These are phyloP conservation scores for Fusarium xyrophilum DNA, from an alignment of 2,329 filamentous ascomycete species.

Conservation along the genomic window DNA sequence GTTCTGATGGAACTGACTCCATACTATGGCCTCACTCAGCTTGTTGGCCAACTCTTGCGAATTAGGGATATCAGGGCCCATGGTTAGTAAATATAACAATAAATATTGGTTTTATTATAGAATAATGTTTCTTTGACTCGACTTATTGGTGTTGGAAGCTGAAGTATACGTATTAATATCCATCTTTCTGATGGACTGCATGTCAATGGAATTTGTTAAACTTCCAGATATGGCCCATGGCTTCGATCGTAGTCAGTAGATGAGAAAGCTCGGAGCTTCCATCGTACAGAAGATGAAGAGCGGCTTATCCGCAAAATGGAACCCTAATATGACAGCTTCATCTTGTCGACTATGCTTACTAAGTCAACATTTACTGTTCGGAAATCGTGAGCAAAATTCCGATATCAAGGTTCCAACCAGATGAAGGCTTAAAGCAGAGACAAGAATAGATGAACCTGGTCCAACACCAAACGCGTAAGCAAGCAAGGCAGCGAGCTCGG, in stretches of 20 bases:
- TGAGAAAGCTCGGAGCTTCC: background rate
- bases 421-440: too few species aligned
- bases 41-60: background rate
- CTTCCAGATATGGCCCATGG: too few species aligned
- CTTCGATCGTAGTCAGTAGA: background rate
- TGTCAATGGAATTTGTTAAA: too few species aligned
- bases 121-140: too few species aligned
- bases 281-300: rapidly evolving
- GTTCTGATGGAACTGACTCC: background rate
- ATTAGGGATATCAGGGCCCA: background rate
- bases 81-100: background rate
- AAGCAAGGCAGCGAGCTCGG: too few species aligned
- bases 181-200: rapidly evolving
- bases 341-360: too few species aligned
- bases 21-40: background rate
- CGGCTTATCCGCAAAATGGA: background rate
- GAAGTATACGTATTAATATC: rapidly evolving
- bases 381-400: too few species aligned
- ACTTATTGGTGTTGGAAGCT: background rate
- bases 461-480: too few species aligned
- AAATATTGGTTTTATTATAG: too few species aligned
- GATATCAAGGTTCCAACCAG: too few species aligned
- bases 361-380: too few species aligned
- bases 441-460: too few species aligned
- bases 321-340: rapidly evolving